phyloP scores from a whole-genome alignment of 805 yeast genomes.

The Soucietia sequanensis region DNA sequence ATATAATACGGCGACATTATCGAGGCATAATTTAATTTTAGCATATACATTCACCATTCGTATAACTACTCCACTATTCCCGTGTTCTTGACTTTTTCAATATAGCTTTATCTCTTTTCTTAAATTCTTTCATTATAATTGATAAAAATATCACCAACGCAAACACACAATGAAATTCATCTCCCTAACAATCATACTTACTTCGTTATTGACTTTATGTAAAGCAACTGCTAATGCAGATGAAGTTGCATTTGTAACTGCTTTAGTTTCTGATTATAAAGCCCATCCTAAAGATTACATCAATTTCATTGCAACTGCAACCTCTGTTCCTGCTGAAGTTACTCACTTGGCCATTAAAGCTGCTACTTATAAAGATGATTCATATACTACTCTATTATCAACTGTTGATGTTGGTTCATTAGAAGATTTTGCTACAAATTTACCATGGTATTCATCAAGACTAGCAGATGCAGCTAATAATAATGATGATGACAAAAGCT shows the following conservation, averaged over 20 bases:
- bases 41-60: too few relatives aligned
- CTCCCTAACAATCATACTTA: slow-evolving; percentile 9
- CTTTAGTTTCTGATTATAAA: slow-evolving; percentile 33
- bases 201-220: slow-evolving; percentile 17
- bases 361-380: slow-evolving; percentile 32
- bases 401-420: slow-evolving; percentile 21
- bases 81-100: too few relatives aligned
- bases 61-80: too few relatives aligned
- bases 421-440: slow-evolving; percentile 30
- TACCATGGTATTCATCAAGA: slow-evolving; percentile 35
- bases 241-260: slow-evolving; percentile 31
- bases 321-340: slow-evolving; percentile 24
- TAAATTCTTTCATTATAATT: too few relatives aligned
- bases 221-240: slow-evolving; percentile 17
- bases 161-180: slow-evolving; percentile 19
- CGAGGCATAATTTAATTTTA: too few relatives aligned
- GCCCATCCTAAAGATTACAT: slow-evolving; percentile 25
- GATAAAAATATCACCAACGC: background rate
- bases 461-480: too few relatives aligned
- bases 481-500: too few relatives aligned
- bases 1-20: too few relatives aligned
- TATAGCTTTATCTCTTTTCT: too few relatives aligned
- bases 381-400: slow-evolving; percentile 36
- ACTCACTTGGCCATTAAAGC: slow-evolving; percentile 27
- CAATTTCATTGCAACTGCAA: slow-evolving; percentile 24